These are phyloP conservation scores for Hymenoscyphus repandus DNA, from an alignment of 2,329 filamentous ascomycete species.

Conservation along the genomic window DNA sequence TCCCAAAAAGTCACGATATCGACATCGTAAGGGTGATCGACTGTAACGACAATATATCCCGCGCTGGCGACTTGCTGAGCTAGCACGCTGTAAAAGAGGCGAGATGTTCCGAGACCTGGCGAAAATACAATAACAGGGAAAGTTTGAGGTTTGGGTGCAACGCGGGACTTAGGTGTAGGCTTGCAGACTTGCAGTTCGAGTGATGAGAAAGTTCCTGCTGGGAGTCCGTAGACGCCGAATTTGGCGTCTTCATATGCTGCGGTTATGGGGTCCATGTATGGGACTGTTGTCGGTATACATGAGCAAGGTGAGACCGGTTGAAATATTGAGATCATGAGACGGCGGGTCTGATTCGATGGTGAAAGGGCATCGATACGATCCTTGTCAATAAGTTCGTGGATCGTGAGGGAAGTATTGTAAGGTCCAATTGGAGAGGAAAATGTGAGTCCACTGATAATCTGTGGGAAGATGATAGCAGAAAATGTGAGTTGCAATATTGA, in stretches of 20 bases:
- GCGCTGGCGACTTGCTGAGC: slow-evolving; percentile 31
- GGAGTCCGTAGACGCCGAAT: slow-evolving; percentile 23
- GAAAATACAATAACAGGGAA: slow-evolving; percentile 33
- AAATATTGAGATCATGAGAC: slow-evolving; percentile 30
- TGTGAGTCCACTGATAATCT: background rate
- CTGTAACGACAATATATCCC: slow-evolving; percentile 32
- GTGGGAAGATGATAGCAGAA: background rate
- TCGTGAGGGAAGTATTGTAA: slow-evolving; percentile 17
- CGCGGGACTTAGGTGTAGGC: background rate
- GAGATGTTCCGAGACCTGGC: slow-evolving; percentile 25
- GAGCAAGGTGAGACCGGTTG: slow-evolving; percentile 17
- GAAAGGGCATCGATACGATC: slow-evolving; percentile 27
- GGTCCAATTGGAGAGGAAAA: background rate
- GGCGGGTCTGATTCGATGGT: slow-evolving; percentile 16
- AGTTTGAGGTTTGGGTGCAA: background rate
- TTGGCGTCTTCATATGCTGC: slow-evolving; percentile 21
- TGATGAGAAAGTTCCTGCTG: slow-evolving; percentile 26
- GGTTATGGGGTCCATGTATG: slow-evolving; percentile 30
- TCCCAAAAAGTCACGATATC: slow-evolving; percentile 33
- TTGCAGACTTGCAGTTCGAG: slow-evolving; percentile 23
- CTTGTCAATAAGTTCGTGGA: slow-evolving; percentile 17
- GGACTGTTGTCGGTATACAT: slow-evolving; percentile 7
- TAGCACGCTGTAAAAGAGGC: slow-evolving; percentile 30
- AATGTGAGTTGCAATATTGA: background rate
- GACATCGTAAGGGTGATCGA: slow-evolving; percentile 35